Evolutionary conservation across 2,329 filamentous ascomycete species (phyloP), one percentile per base, ranked within the genome.

Genomic region (Penicillium sp.): DNA sequence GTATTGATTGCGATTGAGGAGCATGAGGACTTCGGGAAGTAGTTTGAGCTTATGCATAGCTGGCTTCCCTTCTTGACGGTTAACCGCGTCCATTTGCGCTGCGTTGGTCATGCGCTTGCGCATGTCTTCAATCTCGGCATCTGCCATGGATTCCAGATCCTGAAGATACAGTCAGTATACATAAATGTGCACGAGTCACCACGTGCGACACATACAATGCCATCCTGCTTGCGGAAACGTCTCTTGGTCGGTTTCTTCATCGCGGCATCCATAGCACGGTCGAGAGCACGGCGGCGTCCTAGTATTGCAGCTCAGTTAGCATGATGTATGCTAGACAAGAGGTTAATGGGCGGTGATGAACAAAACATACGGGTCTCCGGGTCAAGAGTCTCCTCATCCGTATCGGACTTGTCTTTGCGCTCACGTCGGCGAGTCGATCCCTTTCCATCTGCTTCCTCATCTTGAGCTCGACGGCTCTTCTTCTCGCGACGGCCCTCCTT

Each of bases 21-120:
- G 79, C 36, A 84, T 83, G 39, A 91, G 85, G 12, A 99, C 93
- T 67, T 95, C 87, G 1, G 92, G 91, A 13, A 99, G 82, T 59
- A 99, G 86, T 73, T 91, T 90, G 38, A 99, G 81, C 75, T 99
- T 99, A 74, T 95, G 86, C 52, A 90, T 82, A 27, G 93, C 93
- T 0, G 92, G 89, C 64, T 89, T 79, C 57, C 87, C 85, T 42
- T 84, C 79, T 57, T 87, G 81, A 60, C 93, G 90, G 33, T 89
- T 89, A 47, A 84, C 76, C 61, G 92, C 91, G 70, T 99, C 93
- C 31, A 84, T 82, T 69, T 91, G 82, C 52, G 92, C 95, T 13
- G 93, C 93, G 58, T 84, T 80, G 59, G 93, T 90, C 91, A 99
- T 99, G 49, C 84, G 83, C 46, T 88, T 80, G 64, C 93, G 93